Percentiles rank a stretch among this genome's conserved stretches.
phyloP scores from a whole-genome alignment of 2,329 filamentous ascomycete genomes.

The Aspergillus sojae region DNA sequence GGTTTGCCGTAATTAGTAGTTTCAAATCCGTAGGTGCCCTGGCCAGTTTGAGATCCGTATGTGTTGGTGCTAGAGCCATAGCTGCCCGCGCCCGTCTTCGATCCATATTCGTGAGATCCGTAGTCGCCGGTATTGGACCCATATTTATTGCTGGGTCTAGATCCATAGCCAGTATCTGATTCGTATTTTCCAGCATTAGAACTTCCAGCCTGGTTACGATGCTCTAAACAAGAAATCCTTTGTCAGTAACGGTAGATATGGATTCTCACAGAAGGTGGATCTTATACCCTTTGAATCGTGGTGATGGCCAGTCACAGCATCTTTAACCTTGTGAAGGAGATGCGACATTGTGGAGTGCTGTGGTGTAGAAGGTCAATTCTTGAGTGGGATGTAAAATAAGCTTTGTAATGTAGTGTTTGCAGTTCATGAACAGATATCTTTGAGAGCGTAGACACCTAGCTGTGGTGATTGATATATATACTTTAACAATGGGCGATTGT shows the following conservation, averaged over 20 bases:
- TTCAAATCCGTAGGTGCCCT: slow-evolving; percentile 17
- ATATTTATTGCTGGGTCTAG: slow-evolving; percentile 6
- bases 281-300: slow-evolving; percentile 22
- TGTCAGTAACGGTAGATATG: neutral
- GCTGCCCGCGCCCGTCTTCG: neutral
- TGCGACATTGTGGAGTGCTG: slow-evolving; percentile 42
- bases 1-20: neutral
- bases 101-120: neutral
- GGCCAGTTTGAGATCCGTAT: slow-evolving; percentile 10
- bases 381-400: neutral
- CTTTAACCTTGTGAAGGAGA: slow-evolving; percentile 53
- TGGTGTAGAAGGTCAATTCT: neutral
- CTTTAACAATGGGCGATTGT: neutral
- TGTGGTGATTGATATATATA: neutral
- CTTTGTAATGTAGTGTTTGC: neutral
- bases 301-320: slow-evolving; percentile 42
- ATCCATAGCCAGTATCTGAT: slow-evolving; percentile 11
- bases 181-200: neutral
- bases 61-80: slow-evolving; percentile 9
- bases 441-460: too few species aligned
- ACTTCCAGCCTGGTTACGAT: neutral
- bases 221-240: neutral
- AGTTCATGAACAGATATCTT: neutral
- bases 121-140: slow-evolving; percentile 9
- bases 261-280: neutral